These are phyloP conservation scores for Leccinum uliginosum DNA, from an alignment of 768 basidiomycete species.

Conservation along the genomic window DNA sequence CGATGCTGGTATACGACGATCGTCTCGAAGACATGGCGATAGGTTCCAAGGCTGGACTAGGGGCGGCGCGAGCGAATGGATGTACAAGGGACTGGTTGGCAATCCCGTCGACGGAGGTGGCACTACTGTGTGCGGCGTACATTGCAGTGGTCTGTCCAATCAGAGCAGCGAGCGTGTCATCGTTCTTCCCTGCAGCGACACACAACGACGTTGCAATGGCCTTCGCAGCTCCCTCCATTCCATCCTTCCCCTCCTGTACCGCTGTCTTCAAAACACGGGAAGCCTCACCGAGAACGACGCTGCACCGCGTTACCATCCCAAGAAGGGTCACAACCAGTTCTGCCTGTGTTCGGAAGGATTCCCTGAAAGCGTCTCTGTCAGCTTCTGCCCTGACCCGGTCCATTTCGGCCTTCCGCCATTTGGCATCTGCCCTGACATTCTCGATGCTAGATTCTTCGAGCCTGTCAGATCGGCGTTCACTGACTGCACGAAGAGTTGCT, in stretches of 20 bases:
- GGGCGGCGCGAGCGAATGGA: conserved; percentile 43
- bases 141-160: conserved; percentile 63
- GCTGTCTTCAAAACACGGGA: conserved; percentile 40
- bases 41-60: conserved; percentile 46
- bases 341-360: conserved; percentile 61
- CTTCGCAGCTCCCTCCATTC: conserved; percentile 40
- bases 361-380: conserved; percentile 58
- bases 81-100: conserved; percentile 41
- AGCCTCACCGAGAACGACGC: conserved; percentile 63
- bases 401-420: conserved; percentile 63
- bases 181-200: conserved; percentile 60
- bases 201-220: conserved; percentile 50
- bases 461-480: conserved; percentile 74
- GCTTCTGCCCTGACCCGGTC: conserved; percentile 63
- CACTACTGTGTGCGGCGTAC: conserved; percentile 42
- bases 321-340: conserved; percentile 66
- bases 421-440: conserved; percentile 67
- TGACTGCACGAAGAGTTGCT: conserved; percentile 78
- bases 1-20: conserved; percentile 37
- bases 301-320: conserved; percentile 78
- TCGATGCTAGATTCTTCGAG: conserved; percentile 68
- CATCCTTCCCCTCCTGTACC: conserved; percentile 31
- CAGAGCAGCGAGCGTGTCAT: conserved; percentile 61
- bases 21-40: conserved; percentile 39
- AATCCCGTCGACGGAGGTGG: conserved; percentile 44